Percentiles rank a stretch among this genome's conserved stretches.
These are phyloP conservation scores for Aspergillus japonicus DNA, from an alignment of 2,329 filamentous ascomycete genomes.

Conservation along the genomic window DNA sequence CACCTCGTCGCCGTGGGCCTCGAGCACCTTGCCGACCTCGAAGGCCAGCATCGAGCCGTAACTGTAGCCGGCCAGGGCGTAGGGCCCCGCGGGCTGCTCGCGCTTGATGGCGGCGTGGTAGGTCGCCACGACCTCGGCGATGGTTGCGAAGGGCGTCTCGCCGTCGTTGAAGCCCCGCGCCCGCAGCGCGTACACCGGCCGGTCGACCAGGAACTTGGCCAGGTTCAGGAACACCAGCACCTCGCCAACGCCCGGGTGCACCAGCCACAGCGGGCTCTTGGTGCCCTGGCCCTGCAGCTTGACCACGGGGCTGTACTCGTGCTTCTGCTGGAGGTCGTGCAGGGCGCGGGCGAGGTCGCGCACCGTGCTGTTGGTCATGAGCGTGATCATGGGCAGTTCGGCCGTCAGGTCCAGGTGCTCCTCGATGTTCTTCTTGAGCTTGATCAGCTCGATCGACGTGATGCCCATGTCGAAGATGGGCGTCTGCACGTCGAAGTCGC, in stretches of 20 bases:
- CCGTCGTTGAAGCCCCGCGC: conserved; percentile 1
- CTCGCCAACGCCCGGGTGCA: conserved; percentile 4
- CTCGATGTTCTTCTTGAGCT: conserved; percentile 3
- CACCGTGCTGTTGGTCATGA: conserved; percentile 1
- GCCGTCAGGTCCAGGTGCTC: background rate
- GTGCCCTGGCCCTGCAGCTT: background rate
- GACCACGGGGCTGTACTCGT: conserved; percentile 1
- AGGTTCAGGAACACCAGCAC: conserved; percentile 6
- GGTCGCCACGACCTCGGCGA: background rate
- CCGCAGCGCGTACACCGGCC: conserved; percentile 2
- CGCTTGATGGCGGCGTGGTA: conserved; percentile 2
- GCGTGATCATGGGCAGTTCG: conserved; percentile 4
- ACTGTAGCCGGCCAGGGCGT: background rate
- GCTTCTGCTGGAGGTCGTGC: background rate
- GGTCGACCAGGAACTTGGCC: conserved; percentile 2
- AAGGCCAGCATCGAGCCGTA: conserved; percentile 6
- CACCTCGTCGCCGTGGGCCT: background rate
- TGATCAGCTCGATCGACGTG: conserved; percentile 1
- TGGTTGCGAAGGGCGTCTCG: conserved; percentile 1
- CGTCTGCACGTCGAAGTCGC: conserved; percentile 1
- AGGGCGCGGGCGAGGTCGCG: background rate
- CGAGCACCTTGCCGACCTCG: conserved; percentile 2
- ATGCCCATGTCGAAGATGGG: conserved; percentile 5
- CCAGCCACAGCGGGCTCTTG: conserved; percentile 1
- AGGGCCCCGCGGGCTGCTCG: conserved; percentile 1